These are phyloP conservation scores for Peronospora belbahrii DNA, from an alignment of 352 stramenopile species.

Conservation along the genomic window DNA sequence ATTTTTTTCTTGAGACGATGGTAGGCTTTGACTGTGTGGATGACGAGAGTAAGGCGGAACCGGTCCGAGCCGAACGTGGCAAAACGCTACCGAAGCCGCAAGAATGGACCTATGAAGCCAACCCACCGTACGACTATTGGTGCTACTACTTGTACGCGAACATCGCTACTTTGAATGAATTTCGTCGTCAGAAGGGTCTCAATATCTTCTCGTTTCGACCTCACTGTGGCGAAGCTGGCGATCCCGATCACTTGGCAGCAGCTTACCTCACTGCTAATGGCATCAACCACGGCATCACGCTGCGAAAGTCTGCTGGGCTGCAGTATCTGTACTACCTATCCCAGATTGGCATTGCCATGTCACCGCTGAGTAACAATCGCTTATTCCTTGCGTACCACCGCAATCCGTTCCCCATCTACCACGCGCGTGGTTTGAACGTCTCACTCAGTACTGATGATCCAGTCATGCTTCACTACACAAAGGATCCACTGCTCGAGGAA, in stretches of 20 bases:
- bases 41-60: constrained; percentile 94
- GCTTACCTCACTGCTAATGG: constrained; percentile 85
- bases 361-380: constrained; percentile 92
- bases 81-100: constrained; percentile 70
- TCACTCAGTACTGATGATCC: constrained; percentile 98
- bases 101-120: constrained; percentile 85
- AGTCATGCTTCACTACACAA: constrained; percentile 97
- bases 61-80: constrained; percentile 66
- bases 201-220: constrained; percentile 96
- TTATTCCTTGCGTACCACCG: constrained; percentile 93
- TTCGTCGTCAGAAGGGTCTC: constrained; percentile 83
- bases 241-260: constrained; percentile 93
- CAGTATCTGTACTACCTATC: constrained; percentile 99
- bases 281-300: constrained; percentile 99
- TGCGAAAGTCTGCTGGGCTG: constrained; percentile 93
- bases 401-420: constrained; percentile 93
- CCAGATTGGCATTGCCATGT: constrained; percentile 93
- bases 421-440: constrained; percentile 95
- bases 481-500: constrained; percentile 96
- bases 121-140: constrained; percentile 93
- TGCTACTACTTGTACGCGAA: constrained; percentile 98
- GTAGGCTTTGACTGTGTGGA: constrained; percentile 99
- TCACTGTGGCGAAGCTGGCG: constrained; percentile 96
- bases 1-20: constrained; percentile 91
- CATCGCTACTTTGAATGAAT: constrained; percentile 92